Evolutionary conservation across 371 early-diverging fungal species (phyloP).

Genomic region (Mortierella sp.): DNA sequence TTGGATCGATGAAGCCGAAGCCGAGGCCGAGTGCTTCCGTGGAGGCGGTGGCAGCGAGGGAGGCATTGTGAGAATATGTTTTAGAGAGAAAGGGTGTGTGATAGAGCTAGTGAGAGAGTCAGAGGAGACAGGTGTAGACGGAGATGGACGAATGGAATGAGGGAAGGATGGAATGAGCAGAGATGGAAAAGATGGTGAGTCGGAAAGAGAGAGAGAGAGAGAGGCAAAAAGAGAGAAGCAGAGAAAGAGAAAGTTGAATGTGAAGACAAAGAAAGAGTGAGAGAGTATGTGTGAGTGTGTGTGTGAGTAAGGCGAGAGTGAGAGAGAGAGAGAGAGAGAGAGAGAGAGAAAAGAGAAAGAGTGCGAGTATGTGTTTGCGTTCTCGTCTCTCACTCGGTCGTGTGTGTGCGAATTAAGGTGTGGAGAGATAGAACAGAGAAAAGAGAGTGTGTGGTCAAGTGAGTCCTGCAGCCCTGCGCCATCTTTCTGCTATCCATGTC

Average conservation of each 20-base stretch:
- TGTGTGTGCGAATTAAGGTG: neutral
- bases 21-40: conserved; percentile 27
- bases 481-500: neutral
- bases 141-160: neutral
- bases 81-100: neutral
- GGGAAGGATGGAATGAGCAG: neutral
- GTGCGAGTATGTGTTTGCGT: neutral
- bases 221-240: conserved; percentile 1
- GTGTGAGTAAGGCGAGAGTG: neutral
- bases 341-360: conserved; percentile 1
- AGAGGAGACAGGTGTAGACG: neutral
- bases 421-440: neutral
- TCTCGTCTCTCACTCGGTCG: neutral
- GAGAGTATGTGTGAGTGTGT: neutral
- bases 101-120: conserved; percentile 1
- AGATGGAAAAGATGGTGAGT: neutral
- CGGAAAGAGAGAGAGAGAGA: neutral
- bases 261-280: neutral
- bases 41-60: conserved; percentile 46
- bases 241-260: conserved; percentile 1
- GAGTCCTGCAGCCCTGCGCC: neutral
- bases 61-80: conserved; percentile 19
- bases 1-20: neutral
- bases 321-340: neutral
- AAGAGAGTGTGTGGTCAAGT: neutral